A percentile compares a stretch with the other conserved stretches of the same genome.
Conservation (phyloP, 345 rosid genomes). For the Moringa oleifera region DNA sequence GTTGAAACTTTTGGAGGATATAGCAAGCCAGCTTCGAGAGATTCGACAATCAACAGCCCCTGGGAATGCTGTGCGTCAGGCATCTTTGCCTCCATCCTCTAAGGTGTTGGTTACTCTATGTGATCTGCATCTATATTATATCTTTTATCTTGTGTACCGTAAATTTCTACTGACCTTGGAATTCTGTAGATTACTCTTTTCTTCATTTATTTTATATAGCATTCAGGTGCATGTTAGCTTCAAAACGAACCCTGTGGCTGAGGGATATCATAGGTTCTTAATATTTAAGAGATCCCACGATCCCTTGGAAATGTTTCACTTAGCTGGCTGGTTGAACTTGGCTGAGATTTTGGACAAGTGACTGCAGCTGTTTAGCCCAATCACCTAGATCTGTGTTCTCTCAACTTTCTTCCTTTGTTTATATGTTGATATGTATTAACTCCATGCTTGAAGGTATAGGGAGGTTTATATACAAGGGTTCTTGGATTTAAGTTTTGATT, state of each 20-base stretch:
- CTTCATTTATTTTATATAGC: not conserved
- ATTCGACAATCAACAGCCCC: constrained; percentile 31
- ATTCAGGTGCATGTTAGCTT: not conserved
- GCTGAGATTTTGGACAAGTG: not conserved
- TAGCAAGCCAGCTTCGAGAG: constrained; percentile 38
- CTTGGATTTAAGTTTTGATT: not conserved
- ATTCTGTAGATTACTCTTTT: not conserved
- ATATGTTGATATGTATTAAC: not conserved
- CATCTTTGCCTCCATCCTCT: constrained; percentile 46
- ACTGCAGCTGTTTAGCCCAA: constrained; percentile 3
- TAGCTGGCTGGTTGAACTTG: not conserved
- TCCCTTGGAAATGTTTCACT: not conserved
- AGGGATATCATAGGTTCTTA: not conserved
- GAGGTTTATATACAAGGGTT: not conserved
- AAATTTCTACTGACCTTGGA: not conserved
- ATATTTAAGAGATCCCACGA: not conserved
- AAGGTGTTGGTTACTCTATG: constrained; percentile 34
- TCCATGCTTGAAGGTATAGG: not conserved
- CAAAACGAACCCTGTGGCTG: not conserved
- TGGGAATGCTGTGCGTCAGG: constrained; percentile 36
- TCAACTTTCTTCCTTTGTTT: not conserved
- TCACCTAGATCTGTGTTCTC: not conserved
- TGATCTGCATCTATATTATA: not conserved
- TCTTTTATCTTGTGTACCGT: not conserved
- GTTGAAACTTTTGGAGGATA: constrained; percentile 36